phyloP scores from a whole-genome alignment of 805 yeast species.

The Nakazawaea pomicola region DNA sequence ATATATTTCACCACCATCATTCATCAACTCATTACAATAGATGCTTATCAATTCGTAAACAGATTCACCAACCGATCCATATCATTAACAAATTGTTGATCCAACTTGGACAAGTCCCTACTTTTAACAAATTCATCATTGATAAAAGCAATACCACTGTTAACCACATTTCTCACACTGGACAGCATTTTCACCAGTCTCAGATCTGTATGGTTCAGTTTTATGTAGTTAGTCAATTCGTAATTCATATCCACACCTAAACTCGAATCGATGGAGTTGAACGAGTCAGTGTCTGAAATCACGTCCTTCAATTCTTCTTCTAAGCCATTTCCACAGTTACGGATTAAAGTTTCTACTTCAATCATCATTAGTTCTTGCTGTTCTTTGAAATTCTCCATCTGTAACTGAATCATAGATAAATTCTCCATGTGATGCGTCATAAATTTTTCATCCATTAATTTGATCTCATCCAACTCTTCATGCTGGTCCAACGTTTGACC shows the following conservation, averaged over 20 bases:
- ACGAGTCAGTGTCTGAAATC: not conserved
- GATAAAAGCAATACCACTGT: slow-evolving; percentile 3
- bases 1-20: not conserved
- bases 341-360: no score
- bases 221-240: slow-evolving; percentile 5
- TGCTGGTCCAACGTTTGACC: no score
- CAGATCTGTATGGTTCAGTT: not conserved
- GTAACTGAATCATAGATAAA: no score
- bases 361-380: not conserved
- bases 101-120: not conserved
- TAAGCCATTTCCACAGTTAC: no score
- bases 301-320: no score
- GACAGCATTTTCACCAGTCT: not conserved
- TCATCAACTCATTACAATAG: no score
- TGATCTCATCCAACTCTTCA: no score
- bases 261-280: not conserved
- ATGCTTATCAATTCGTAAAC: no score
- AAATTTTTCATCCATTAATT: no score
- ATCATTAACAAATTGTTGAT: slow-evolving; percentile 1
- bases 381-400: no score
- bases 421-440: no score
- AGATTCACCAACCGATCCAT: slow-evolving; percentile 3
- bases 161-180: slow-evolving; percentile 4
- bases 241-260: slow-evolving; percentile 8
- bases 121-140: not conserved